phyloP scores from a whole-genome alignment of 345 rosid species.

The Microthlaspi erraticum region DNA sequence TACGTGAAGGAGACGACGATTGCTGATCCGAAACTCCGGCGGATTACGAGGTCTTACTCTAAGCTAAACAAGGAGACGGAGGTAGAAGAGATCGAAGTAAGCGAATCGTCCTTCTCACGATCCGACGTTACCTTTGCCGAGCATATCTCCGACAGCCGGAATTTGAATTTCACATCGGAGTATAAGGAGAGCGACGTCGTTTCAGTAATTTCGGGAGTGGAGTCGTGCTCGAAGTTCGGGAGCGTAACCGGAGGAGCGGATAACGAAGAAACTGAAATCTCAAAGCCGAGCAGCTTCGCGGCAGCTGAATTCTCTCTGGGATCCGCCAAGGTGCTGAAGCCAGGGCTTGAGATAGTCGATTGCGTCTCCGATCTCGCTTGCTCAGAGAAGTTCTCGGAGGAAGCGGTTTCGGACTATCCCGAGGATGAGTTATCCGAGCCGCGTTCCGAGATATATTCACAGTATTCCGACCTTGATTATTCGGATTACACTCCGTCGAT shows the following conservation, averaged over 20 bases:
- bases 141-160: conserved; percentile 45
- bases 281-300: conserved; percentile 47
- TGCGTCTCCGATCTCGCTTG: conserved; percentile 69
- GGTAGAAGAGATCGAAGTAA: conserved; percentile 51
- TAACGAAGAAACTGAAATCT: conserved; percentile 45
- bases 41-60: conserved; percentile 57
- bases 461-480: conserved; percentile 58
- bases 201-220: conserved; percentile 55
- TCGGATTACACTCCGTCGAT: conserved; percentile 70
- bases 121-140: conserved; percentile 55
- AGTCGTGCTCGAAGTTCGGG: conserved; percentile 46
- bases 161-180: conserved; percentile 42
- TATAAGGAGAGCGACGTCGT: conserved; percentile 53
- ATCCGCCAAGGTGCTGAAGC: conserved; percentile 52
- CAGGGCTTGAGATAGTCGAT: conserved; percentile 47
- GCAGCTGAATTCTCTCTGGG: conserved; percentile 44
- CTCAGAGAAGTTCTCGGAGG: conserved; percentile 60
- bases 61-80: conserved; percentile 49
- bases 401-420: conserved; percentile 58
- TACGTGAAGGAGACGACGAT: conserved; percentile 35
- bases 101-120: conserved; percentile 54
- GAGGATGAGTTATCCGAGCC: conserved; percentile 57
- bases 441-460: conserved; percentile 56
- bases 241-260: conserved; percentile 33
- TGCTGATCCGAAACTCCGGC: conserved; percentile 46